Conservation (phyloP, 1,284 basidiomycete species). For the Xanthoconium separans region DNA sequence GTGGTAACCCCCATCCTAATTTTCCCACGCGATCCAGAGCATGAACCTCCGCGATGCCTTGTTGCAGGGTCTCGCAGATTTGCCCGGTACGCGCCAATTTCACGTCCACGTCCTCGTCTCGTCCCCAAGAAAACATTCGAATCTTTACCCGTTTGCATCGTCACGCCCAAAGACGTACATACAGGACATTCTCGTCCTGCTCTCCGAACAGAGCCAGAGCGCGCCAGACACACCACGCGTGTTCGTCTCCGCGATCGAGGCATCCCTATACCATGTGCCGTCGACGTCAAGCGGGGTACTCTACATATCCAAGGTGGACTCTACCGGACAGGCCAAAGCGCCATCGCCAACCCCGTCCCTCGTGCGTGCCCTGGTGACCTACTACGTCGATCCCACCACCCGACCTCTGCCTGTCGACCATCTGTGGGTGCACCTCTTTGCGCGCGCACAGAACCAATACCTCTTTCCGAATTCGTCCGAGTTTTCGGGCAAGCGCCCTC, state of each 20-base stretch:
- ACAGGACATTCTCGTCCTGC: slow-evolving; percentile 75
- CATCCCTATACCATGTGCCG: slow-evolving; percentile 75
- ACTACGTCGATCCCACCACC: slow-evolving; percentile 67
- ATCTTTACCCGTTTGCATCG: slow-evolving; percentile 74
- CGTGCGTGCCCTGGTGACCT: slow-evolving; percentile 65
- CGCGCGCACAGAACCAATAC: slow-evolving; percentile 89
- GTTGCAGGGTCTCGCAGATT: slow-evolving; percentile 50
- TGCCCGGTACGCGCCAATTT: slow-evolving; percentile 69
- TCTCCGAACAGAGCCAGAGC: slow-evolving; percentile 63
- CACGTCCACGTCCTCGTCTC: slow-evolving; percentile 76
- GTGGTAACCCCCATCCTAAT: too few relatives aligned
- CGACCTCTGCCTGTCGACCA: slow-evolving; percentile 54
- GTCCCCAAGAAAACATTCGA: slow-evolving; percentile 63
- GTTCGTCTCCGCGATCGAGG: slow-evolving; percentile 81
- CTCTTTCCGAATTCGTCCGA: slow-evolving; percentile 91
- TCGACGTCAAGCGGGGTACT: slow-evolving; percentile 70
- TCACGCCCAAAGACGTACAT: slow-evolving; percentile 63
- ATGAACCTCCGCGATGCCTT: slow-evolving; percentile 65
- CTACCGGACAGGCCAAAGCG: slow-evolving; percentile 72
- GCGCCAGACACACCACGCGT: slow-evolving; percentile 48
- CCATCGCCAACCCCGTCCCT: slow-evolving; percentile 70
- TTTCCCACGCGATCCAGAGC: slow-evolving; percentile 24
- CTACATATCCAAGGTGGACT: slow-evolving; percentile 94
- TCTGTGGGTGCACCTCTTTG: slow-evolving; percentile 88
- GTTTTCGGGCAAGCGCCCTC: slow-evolving; percentile 68